Evolutionary conservation across 1,284 basidiomycete species (phyloP), one percentile per base, ranked within the genome.

Genomic region (Pseudozyma thailandica): DNA sequence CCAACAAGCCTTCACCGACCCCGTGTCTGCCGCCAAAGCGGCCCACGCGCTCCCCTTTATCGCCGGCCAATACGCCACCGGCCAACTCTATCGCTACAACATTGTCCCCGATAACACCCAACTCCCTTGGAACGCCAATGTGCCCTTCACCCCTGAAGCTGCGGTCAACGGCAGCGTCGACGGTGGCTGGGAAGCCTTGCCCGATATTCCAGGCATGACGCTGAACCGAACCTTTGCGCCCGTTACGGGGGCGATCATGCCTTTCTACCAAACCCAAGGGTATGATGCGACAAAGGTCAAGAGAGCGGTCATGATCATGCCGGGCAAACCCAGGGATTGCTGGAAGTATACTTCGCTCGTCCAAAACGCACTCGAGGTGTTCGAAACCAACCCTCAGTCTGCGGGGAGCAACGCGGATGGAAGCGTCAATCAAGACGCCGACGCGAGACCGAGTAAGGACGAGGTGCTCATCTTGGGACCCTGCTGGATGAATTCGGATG

Each of bases 171-270:
- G 72, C 15, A 56, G 38, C 31, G 42, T 52, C 4, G 55, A 60
- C 8, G 58, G 49, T 5, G 93, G 93, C 1, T 82, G 78, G 73
- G 6, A 60, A 10, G 51, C 35, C 2, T 37, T 82, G 1, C 80
- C 81, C 2, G 28, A 55, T 0, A 48, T 81, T 9, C 26, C 45
- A 4, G 66, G 51, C 13, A 82, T 81, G 59, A 55, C 61, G 23
- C 54, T 82, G 31, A 77, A 80, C 66, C 58, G 70, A 13, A 71
- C 76, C 5, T 45, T 52, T 23, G 62, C 64, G 5, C 50, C 74
- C 12, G 31, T 21, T 16, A 52, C 61, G 1, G 52, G 39, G 18
- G 74, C 65, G 5, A 54, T 72, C 30, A 55, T 75, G 55, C 81
- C 81, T 2, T 77, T 72, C 54, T 82, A 82, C 56, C 55, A 74